phyloP scores from a whole-genome alignment of 2,329 filamentous ascomycete species.

The Blastomyces parvus region DNA sequence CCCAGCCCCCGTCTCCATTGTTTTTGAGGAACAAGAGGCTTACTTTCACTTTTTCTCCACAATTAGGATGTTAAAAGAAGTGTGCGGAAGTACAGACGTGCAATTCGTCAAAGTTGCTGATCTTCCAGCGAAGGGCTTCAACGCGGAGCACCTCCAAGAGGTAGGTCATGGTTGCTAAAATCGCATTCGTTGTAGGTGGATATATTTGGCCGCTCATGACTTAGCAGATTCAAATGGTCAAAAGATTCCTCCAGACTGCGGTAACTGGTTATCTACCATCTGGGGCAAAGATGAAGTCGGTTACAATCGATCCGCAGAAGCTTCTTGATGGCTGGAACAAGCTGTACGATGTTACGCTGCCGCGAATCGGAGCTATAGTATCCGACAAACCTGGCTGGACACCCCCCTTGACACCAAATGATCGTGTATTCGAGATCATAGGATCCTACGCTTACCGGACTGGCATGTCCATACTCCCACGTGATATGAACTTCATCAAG shows the following conservation, averaged over 20 bases:
- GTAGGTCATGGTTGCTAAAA: background rate
- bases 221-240: slow-evolving; percentile 3
- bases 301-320: background rate
- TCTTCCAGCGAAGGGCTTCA: background rate
- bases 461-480: background rate
- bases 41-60: too few species aligned
- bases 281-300: background rate
- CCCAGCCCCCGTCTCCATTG: background rate
- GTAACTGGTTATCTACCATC: slow-evolving; percentile 4
- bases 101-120: background rate
- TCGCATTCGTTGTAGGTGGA: background rate
- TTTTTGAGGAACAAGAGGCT: background rate
- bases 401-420: slow-evolving; percentile 2
- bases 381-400: background rate
- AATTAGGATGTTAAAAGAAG: slow-evolving; percentile 1
- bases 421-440: slow-evolving; percentile 4
- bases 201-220: background rate
- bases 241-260: slow-evolving; percentile 1
- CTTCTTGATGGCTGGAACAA: background rate
- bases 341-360: background rate
- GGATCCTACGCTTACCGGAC: slow-evolving; percentile 2
- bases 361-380: background rate
- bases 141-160: slow-evolving; percentile 5
- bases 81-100: background rate
- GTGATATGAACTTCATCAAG: slow-evolving; percentile 5